These are phyloP conservation scores for Phytopythium vexans DNA, from an alignment of 352 stramenopile genomes.

Conservation along the genomic window DNA sequence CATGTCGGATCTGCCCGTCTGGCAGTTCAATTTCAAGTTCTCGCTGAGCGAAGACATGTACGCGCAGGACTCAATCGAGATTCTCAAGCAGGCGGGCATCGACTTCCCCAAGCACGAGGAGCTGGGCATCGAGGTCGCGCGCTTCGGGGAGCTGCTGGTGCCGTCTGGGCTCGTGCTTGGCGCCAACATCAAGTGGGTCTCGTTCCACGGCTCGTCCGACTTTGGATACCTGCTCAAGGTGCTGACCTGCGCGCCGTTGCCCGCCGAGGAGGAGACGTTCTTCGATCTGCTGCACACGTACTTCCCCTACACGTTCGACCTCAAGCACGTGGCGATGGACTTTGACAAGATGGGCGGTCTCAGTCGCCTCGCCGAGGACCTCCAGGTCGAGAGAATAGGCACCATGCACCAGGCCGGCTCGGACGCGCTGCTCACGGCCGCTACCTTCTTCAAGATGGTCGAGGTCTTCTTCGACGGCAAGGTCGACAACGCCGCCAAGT, in stretches of 20 bases:
- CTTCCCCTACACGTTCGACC: conserved; percentile 98
- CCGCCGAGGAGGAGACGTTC: conserved; percentile 91
- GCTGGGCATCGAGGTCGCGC: conserved; percentile 94
- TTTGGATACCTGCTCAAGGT: conserved; percentile 99
- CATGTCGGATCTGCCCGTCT: conserved; percentile 94
- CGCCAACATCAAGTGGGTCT: conserved; percentile 98
- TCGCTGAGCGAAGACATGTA: conserved; percentile 98
- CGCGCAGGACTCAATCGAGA: conserved; percentile 98
- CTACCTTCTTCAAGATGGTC: conserved; percentile 92
- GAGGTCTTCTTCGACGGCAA: conserved; percentile 87
- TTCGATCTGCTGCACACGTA: conserved; percentile 98
- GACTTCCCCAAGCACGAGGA: conserved; percentile 97
- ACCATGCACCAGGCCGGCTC: conserved; percentile 99
- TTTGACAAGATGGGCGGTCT: conserved; percentile 98
- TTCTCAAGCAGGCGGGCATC: conserved; percentile 97
- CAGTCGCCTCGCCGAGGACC: conserved; percentile 94
- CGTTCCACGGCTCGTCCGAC: conserved; percentile 99
- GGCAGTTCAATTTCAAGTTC: conserved; percentile 99
- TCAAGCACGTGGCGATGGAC: conserved; percentile 98
- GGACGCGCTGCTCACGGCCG: conserved; percentile 95
- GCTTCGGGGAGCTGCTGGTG: conserved; percentile 98
- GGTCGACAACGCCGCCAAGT: conserved; percentile 79
- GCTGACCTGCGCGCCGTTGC: conserved; percentile 89
- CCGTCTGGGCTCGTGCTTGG: conserved; percentile 97
- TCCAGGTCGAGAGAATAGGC: conserved; percentile 97